Evolutionary conservation across 2,329 filamentous ascomycete species (phyloP), one percentile per base, ranked within the genome.

Genomic region (Penicillium sp.): DNA sequence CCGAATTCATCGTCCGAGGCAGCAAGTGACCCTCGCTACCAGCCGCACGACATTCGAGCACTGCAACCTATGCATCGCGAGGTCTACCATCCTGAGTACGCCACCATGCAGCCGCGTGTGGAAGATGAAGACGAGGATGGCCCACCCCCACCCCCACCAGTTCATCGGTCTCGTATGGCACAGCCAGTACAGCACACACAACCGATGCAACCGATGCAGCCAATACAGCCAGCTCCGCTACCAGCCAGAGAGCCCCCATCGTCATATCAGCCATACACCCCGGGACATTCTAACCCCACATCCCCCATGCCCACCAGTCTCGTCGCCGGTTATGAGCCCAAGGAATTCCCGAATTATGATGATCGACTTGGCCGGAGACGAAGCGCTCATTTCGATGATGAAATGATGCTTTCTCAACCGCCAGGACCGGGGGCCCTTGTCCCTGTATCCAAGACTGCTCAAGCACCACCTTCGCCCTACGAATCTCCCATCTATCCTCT

Each of bases 101-200:
- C 72, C 11, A 71, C 74, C 6, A 78, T 79, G 77, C 77, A 79
- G 55, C 75, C 77, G 8, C 75, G 75, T 1, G 77, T 79, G 45
- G 77, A 79, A 58, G 77, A 79, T 64, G 77, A 74, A 56, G 68
- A 73, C 9, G 73, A 75, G 9, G 72, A 74, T 37, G 68, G 61
- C 5, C 65, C 63, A n/a, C 70, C 71, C 18, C 72, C 73, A 33
- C 71, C 72, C 11, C 72, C 72, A 1, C 72, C 72, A 1, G 65
- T 69, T 12, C 72, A 75, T 56, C 67, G 72, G 49, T 70, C 71
- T 33, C 65, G 64, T 29, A 60, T 69, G 58, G 63, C 62, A 26
- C 67, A 70, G 25, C 37, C 37, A 20, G 12, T 33, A 15, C 29
- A 33, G 14, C 26, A 27, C 9, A 12, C 20, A 8, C 35, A 64